Conservation (phyloP, 768 basidiomycete genomes). For the Termitomyces heimii region DNA sequence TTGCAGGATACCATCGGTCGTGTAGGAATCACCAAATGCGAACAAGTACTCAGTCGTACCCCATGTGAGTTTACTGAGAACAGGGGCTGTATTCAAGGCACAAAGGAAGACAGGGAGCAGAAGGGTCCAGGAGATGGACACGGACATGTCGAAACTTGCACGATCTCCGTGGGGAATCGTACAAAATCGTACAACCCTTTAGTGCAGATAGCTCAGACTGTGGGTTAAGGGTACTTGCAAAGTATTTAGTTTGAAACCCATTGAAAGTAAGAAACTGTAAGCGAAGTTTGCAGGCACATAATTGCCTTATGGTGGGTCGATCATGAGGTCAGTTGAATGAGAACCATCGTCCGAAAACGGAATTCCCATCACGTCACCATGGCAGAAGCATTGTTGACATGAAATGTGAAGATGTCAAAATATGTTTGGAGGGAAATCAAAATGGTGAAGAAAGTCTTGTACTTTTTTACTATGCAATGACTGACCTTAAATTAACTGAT, state of each 20-base stretch:
- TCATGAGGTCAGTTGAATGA: constrained; percentile 1
- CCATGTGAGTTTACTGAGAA: constrained; percentile 38
- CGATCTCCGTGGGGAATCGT: background rate
- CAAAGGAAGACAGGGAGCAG: constrained; percentile 1
- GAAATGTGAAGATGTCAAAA: too few species aligned
- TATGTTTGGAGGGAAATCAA: too few species aligned
- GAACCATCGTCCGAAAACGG: constrained; percentile 4
- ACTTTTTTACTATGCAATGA: too few species aligned
- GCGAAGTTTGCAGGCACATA: too few species aligned
- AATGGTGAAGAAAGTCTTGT: too few species aligned
- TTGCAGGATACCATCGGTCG: constrained; percentile 31
- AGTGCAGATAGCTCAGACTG: background rate
- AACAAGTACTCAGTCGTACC: constrained; percentile 48
- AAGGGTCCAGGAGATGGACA: background rate
- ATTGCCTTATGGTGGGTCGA: background rate
- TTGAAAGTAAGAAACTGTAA: too few species aligned
- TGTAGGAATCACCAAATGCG: constrained; percentile 62
- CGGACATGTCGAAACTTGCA: background rate
- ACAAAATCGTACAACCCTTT: background rate
- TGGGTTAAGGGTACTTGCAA: constrained; percentile 3
- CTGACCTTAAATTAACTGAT: too few species aligned
- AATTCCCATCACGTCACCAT: constrained; percentile 3
- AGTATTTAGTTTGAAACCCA: background rate
- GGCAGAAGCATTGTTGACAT: too few species aligned
- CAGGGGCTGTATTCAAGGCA: background rate